Evolutionary conservation across 805 yeast species (phyloP), one percentile per base, ranked within the genome.

Genomic region (Wickerhamomyces ciferrii): DNA sequence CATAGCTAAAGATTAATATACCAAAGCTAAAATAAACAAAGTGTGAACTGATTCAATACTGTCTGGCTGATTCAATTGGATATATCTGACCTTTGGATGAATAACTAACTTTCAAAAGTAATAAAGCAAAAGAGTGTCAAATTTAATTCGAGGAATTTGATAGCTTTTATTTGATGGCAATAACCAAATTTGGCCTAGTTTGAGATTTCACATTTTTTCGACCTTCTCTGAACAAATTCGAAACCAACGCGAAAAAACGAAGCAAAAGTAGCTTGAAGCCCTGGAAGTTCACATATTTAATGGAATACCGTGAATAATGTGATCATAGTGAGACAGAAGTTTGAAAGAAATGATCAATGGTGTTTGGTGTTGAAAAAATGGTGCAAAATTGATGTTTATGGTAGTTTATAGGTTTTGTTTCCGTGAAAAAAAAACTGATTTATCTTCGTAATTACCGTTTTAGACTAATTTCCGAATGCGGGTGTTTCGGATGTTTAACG

Each of bases 351-450:
- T 18, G 37, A 8, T 10, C n/a, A 25, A 20, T 20, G 18, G 5
- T 7, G 34, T 17, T 23, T 23, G 27, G 8, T 23, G 31, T 7
- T 3, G 13, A 4, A 5, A 9, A 8, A 4, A 4, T 25, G 21
- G n/a, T 17, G 6, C 9, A 19, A 4, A 3, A 4, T 25, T 29
- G 42, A 15, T 13, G 21, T 19, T 27, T 25, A 27, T 29, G 17
- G 41, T 17, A 3, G 35, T 27, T 17, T n/a, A 17, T 9, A 17
- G 8, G 35, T 39, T 42, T 14, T 39, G 27, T 32, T 27, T 23
- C n/a, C 31, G 39, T 14, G 32, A 15, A 11, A 45, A 40, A 48
- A 50, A 42, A 52, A 50, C 50, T 60, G 56, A 54, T 56, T 62
- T 52, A 55, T 45, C 51, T 51, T 43, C 50, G 60, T 56, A 46